Conservation (phyloP, 2,329 filamentous ascomycete species). For the Hirsutella minnesotensis region DNA sequence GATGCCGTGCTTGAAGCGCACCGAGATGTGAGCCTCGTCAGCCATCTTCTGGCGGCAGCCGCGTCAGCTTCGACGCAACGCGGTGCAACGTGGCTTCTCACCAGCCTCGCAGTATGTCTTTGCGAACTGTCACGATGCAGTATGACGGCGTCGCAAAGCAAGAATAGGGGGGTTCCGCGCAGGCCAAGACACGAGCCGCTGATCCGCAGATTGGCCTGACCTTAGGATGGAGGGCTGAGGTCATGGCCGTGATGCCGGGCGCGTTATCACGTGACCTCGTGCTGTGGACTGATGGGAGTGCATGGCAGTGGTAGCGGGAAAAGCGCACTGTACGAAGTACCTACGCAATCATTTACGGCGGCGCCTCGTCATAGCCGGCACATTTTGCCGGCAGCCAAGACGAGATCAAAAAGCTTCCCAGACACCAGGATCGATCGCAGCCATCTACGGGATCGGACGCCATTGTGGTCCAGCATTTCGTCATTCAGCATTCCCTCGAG, state of each 20-base stretch:
- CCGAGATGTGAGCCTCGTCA: conserved; percentile 44
- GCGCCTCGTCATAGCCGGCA: neutral
- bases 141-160: too few relatives aligned
- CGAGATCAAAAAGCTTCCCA: neutral
- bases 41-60: conserved; percentile 8
- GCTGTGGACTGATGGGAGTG: neutral
- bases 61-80: conserved; percentile 4
- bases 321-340: neutral
- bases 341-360: too few relatives aligned
- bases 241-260: neutral
- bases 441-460: neutral
- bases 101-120: too few relatives aligned
- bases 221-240: neutral
- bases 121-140: neutral
- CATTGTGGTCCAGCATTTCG: neutral
- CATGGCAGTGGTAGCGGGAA: neutral
- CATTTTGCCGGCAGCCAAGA: neutral
- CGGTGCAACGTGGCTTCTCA: neutral
- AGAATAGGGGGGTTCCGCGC: too few relatives aligned
- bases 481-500: neutral
- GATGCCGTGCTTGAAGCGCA: conserved; percentile 62
- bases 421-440: neutral
- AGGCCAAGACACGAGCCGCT: too few relatives aligned
- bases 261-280: neutral
- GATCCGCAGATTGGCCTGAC: too few relatives aligned